Percentiles rank a stretch among this genome's conserved stretches.
These are phyloP conservation scores for Penicillium italicum DNA, from an alignment of 2,329 filamentous ascomycete species.

Conservation along the genomic window DNA sequence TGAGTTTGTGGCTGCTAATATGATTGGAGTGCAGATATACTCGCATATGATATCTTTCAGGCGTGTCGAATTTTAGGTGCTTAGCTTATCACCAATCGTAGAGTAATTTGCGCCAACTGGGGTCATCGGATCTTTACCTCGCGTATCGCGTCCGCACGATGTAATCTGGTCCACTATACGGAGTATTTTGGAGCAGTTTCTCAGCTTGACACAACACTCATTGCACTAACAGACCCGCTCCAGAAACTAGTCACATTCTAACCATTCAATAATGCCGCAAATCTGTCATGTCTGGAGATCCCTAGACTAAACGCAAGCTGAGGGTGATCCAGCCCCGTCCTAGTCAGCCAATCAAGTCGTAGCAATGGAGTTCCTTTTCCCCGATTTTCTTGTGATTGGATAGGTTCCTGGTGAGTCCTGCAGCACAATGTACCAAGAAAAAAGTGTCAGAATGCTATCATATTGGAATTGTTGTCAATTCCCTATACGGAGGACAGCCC, in stretches of 20 bases:
- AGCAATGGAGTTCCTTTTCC: background rate
- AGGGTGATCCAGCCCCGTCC: background rate
- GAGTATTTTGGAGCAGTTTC: background rate
- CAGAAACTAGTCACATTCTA: slow-evolving; percentile 9
- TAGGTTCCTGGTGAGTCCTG: background rate
- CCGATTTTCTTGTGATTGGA: background rate
- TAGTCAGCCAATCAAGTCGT: slow-evolving; percentile 4
- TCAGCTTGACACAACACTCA: slow-evolving; percentile 4
- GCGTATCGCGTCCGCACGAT: background rate
- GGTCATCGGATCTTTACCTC: background rate
- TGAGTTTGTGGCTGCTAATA: background rate
- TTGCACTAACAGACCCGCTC: slow-evolving; percentile 2
- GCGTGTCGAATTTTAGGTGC: slow-evolving; percentile 1
- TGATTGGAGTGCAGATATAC: slow-evolving; percentile 14
- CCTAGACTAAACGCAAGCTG: slow-evolving; percentile 4
- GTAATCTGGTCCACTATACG: background rate
- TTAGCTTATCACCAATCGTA: background rate
- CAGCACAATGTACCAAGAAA: background rate
- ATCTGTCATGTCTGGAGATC: slow-evolving; percentile 11
- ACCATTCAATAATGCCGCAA: slow-evolving; percentile 10
- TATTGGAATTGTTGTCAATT: background rate
- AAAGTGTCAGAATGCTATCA: background rate
- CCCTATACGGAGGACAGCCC: background rate
- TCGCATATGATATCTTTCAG: slow-evolving; percentile 37
- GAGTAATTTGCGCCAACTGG: background rate